Base-by-base conservation (phyloP, 129 eudicot species). In the Chrysanthemum seticuspe region DNA sequence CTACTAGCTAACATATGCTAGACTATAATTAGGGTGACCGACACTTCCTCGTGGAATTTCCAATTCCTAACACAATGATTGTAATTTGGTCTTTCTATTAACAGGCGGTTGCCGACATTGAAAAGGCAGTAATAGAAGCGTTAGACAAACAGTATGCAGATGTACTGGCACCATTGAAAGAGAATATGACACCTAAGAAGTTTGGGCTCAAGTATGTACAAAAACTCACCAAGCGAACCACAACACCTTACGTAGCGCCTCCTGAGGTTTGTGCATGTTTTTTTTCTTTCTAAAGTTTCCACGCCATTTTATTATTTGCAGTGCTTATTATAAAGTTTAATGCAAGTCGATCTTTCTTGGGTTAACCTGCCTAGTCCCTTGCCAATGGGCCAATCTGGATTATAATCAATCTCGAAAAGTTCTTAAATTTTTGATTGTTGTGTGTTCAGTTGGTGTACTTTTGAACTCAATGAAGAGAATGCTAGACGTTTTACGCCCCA, bases 381-480 rank as follows among this genome's bases (percentile, higher is more conserved):
- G 47, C 47, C 47, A 40, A 40, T 40, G 47, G 47, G 47, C 47
- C 47, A 40, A 40, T 40, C 47, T 40, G 47, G 47, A 40, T 40
- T 7, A 40, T 40, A 40, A 40, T 40, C 10, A 40, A 6, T 40
- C 47, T 7, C 10, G 47, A 0, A 7, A 40, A 7, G 47, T 8
- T 40, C 10, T 40, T 40, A 40, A 0, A 40, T 6, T 40, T 0
- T 40, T 40, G 8, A 1, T 29, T 50, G 16, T 45, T 56, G 67
- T 40, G 13, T 18, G 14, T 75, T 18, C 74, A 90, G 95, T 90
- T 72, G 97, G 97, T 18, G 82, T 90, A 51, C 88, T n/a, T n/a
- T 75, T 90, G 80, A 90, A 90, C 84, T 87, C 95, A 1, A 76
- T 90, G 94, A 90, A 90, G 85, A 90, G 91, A 78, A 90, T 90